Conservation (phyloP, 805 yeast genomes). For the Spathaspora hagerdaliae region DNA sequence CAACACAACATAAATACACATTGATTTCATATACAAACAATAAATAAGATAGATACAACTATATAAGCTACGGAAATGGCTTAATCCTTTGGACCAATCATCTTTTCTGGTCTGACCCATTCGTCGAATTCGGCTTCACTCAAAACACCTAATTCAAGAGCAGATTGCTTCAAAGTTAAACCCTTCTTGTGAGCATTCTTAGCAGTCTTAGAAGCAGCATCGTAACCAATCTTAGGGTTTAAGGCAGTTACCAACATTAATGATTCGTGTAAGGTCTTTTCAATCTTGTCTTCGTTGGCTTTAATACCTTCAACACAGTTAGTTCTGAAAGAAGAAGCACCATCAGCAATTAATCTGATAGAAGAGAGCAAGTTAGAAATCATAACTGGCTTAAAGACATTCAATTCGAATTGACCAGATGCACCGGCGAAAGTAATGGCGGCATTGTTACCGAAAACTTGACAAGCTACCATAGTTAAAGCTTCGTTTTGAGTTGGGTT, state of each 20-base stretch:
- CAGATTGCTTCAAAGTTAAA: conserved; percentile 89
- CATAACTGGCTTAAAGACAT: conserved; percentile 96
- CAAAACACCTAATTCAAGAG: conserved; percentile 84
- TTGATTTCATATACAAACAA: background rate
- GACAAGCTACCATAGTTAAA: conserved; percentile 95
- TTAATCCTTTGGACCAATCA: conserved; percentile 86
- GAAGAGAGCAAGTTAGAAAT: conserved; percentile 86
- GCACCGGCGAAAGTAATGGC: conserved; percentile 97
- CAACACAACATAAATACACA: too few relatives aligned
- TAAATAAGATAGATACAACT: background rate
- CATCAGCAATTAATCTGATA: conserved; percentile 85
- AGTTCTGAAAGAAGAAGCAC: conserved; percentile 80
- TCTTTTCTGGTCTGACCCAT: conserved; percentile 97
- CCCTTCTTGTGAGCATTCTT: conserved; percentile 99
- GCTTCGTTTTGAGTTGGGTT: conserved; percentile 99
- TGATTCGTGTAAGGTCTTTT: conserved; percentile 86
- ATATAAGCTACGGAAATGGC: background rate
- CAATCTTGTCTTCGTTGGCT: conserved; percentile 86
- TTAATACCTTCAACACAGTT: conserved; percentile 93
- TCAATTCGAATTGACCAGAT: conserved; percentile 96
- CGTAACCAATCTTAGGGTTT: conserved; percentile 98
- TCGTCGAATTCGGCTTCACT: conserved; percentile 84
- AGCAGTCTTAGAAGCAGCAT: conserved; percentile 94
- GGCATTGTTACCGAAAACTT: conserved; percentile 95
- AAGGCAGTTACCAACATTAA: conserved; percentile 97